These are phyloP conservation scores for Magnaporthiopsis poae DNA, from an alignment of 2,329 filamentous ascomycete species.

Conservation along the genomic window DNA sequence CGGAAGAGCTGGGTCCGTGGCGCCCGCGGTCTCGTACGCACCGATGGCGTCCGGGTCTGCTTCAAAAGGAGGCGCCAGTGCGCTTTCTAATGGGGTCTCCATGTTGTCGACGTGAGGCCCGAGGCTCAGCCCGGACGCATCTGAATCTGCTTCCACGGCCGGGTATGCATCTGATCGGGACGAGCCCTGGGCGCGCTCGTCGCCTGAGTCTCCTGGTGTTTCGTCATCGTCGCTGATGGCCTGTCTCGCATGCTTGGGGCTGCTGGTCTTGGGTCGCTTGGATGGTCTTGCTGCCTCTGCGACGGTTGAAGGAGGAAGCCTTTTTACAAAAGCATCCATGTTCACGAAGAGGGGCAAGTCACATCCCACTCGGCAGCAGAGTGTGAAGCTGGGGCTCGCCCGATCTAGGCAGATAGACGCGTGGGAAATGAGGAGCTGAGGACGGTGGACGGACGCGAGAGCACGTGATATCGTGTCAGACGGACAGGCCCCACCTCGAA, in stretches of 20 bases:
- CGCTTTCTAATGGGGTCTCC: constrained; percentile 59
- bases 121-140: not conserved
- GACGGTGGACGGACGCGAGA: not conserved
- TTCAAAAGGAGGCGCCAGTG: constrained; percentile 53
- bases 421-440: not conserved
- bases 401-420: not conserved
- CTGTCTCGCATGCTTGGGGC: constrained; percentile 10
- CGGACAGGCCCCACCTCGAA: not conserved
- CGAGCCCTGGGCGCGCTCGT: not conserved
- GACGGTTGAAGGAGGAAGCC: not conserved
- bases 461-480: constrained; percentile 5
- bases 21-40: constrained; percentile 64
- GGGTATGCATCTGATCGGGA: too few relatives aligned
- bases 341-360: not conserved
- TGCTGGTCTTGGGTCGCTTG: not conserved
- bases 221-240: not conserved
- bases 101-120: constrained; percentile 10
- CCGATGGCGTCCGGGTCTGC: constrained; percentile 64
- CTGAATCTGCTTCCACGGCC: too few relatives aligned
- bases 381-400: not conserved
- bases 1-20: constrained; percentile 27
- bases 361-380: not conserved
- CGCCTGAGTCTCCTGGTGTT: not conserved
- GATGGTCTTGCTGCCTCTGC: not conserved
- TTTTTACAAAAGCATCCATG: constrained; percentile 6